A percentile compares a stretch with the other conserved stretches of the same genome.
phyloP scores from a whole-genome alignment of 352 stramenopile species.

The Labyrinthula sp. region DNA sequence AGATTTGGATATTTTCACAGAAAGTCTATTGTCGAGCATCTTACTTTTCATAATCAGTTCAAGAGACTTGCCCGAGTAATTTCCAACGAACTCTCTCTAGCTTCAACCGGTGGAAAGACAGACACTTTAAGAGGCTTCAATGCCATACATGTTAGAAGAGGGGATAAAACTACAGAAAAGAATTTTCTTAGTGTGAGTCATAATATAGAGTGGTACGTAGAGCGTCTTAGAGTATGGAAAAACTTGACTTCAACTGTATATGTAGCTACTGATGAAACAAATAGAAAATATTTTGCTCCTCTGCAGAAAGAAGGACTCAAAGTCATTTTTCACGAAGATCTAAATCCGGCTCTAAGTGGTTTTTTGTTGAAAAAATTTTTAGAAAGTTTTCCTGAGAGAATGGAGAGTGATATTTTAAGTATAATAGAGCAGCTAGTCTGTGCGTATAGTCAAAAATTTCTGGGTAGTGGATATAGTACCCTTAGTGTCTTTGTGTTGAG shows the following conservation, averaged over 20 bases:
- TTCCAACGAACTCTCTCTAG: conserved; percentile 1
- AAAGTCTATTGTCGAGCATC: not conserved
- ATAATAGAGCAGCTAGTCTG: conserved; percentile 28
- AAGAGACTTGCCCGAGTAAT: conserved; percentile 8
- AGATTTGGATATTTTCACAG: conserved; percentile 3
- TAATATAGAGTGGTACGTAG: conserved; percentile 5
- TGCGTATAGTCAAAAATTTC: conserved; percentile 7
- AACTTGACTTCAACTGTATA: conserved; percentile 3
- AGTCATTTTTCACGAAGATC: conserved; percentile 6
- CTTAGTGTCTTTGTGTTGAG: conserved; percentile 24
- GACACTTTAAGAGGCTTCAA: too few species aligned
- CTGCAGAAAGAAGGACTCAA: conserved; percentile 13
- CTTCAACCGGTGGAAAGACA: too few species aligned
- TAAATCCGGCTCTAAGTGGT: conserved; percentile 6
- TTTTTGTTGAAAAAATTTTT: conserved; percentile 6
- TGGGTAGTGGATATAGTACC: conserved; percentile 20
- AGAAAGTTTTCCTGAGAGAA: conserved; percentile 4
- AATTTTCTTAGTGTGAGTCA: conserved; percentile 10
- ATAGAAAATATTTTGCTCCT: conserved; percentile 20
- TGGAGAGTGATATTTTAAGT: conserved; percentile 19
- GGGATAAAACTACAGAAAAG: conserved; percentile 13
- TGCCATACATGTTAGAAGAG: conserved; percentile 15
- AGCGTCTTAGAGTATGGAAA: not conserved
- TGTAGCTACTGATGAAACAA: conserved; percentile 16
- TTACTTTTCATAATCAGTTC: conserved; percentile 19